These are phyloP conservation scores for Nymphaea colorata DNA, from an alignment of 164 flowering plant genomes.

Conservation along the genomic window DNA sequence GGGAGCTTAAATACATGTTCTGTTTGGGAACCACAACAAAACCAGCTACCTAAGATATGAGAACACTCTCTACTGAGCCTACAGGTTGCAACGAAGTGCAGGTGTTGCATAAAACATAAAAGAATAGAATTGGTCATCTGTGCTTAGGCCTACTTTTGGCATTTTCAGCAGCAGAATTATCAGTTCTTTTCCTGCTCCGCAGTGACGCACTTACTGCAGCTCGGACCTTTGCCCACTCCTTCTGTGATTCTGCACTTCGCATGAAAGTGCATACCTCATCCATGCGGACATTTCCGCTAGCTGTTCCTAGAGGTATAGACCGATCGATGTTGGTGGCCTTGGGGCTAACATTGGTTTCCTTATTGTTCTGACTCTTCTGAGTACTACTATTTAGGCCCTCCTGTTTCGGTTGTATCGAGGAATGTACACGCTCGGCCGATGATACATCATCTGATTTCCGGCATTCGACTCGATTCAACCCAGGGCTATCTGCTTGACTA, in stretches of 20 bases:
- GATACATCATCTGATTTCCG: neutral
- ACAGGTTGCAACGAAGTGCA: too few relatives aligned
- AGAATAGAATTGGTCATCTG: too few relatives aligned
- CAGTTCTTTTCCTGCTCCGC: slow-evolving; percentile 23
- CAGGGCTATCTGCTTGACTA: too few relatives aligned
- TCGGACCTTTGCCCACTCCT: slow-evolving; percentile 51
- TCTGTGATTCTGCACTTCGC: slow-evolving; percentile 55
- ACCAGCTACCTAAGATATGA: too few relatives aligned
- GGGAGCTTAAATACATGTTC: too few relatives aligned
- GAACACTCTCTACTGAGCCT: too few relatives aligned
- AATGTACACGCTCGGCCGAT: too few relatives aligned
- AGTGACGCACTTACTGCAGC: slow-evolving; percentile 39
- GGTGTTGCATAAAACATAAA: too few relatives aligned
- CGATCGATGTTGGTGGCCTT: neutral
- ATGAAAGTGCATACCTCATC: slow-evolving; percentile 51
- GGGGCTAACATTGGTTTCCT: neutral
- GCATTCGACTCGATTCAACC: neutral
- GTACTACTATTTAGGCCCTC: neutral
- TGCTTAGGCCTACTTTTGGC: too few relatives aligned
- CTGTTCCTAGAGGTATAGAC: neutral
- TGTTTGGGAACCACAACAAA: too few relatives aligned
- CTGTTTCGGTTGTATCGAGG: too few relatives aligned
- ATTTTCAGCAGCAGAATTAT: too few relatives aligned
- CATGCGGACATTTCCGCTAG: slow-evolving; percentile 3
- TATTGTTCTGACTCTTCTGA: neutral